Evolutionary conservation across 805 yeast genomes (phyloP), one percentile per base, ranked within the genome.

Genomic region (Saccharomycopsis amapae): DNA sequence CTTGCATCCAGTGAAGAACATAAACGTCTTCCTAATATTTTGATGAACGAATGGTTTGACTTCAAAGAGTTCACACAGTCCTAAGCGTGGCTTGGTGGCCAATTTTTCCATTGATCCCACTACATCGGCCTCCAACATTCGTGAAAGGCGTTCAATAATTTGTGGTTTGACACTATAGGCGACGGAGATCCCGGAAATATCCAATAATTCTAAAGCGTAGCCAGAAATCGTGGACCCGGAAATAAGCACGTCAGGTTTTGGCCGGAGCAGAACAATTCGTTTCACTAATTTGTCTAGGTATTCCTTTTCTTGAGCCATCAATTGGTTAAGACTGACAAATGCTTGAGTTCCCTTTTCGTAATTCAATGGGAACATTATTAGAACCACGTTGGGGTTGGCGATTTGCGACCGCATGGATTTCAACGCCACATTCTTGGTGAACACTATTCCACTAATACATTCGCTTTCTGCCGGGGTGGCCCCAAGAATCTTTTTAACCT

Each of bases 291-390:
- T 89, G 45, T 80, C 75, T 38, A 93, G 70, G 57, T 83, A 90
- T 55, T 90, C 96, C 40, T 75, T 69, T 57, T 90, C 97, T 58
- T 93, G 97, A 0, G 90, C 84, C 41, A 85, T 68, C 1, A 90
- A 81, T 1, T 94, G 84, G 48, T 86, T 84, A 45, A 89, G 66
- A 57, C 95, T 84, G 61, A 87, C 78, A 49, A 87, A 83, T 5
- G 36, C 40, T 53, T 83, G 87, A 45, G 82, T 87, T 34, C 77
- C 79, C 49, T 81, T 78, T 47, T 79, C 69, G 54, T 87, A 93
- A 58, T 89, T 97, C 22, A 93, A 65, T 0, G 97, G 96, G 56
- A 93, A 93, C 70, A 88, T 81, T 4, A 93, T 71, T 15, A 93
- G 68, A 48, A 90, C 78, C 31, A 93, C 83, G 44, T 79, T 74